These are phyloP conservation scores for Crithidia brevicula DNA, from an alignment of 208 protist species.

Conservation along the genomic window DNA sequence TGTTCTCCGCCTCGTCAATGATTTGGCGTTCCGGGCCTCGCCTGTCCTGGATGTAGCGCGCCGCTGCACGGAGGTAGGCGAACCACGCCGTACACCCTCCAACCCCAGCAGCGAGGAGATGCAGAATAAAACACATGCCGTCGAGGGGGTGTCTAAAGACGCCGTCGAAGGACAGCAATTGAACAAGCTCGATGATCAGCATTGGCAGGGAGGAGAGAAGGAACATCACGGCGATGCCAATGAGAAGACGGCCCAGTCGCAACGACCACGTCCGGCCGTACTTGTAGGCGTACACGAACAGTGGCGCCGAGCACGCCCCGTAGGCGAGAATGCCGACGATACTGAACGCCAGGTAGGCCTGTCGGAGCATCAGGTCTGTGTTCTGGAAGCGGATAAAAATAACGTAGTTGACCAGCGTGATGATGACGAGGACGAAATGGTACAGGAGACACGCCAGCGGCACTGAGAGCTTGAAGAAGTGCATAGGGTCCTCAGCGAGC, in stretches of 20 bases:
- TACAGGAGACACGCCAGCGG: slow-evolving; percentile 69
- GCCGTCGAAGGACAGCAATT: slow-evolving; percentile 29
- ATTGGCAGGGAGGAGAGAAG: slow-evolving; percentile 64
- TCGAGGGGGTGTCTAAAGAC: slow-evolving; percentile 41
- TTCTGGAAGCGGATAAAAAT: slow-evolving; percentile 38
- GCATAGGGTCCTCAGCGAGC: slow-evolving; percentile 45
- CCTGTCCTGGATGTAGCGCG: slow-evolving; percentile 48
- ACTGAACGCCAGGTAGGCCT: slow-evolving; percentile 61
- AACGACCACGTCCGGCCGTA: slow-evolving; percentile 54
- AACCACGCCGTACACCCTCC: slow-evolving; percentile 65
- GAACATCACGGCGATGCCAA: slow-evolving; percentile 69
- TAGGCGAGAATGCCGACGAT: slow-evolving; percentile 61
- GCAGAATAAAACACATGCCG: slow-evolving; percentile 59
- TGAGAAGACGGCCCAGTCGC: slow-evolving; percentile 37
- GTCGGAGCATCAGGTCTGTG: slow-evolving; percentile 3
- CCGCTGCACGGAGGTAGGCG: slow-evolving; percentile 58
- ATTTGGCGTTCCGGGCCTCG: slow-evolving; percentile 73
- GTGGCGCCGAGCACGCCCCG: slow-evolving; percentile 43
- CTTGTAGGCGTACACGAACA: slow-evolving; percentile 87
- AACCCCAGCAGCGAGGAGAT: slow-evolving; percentile 41
- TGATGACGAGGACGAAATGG: slow-evolving; percentile 59
- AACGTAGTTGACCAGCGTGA: slow-evolving; percentile 61
- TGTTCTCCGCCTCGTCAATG: slow-evolving; percentile 36
- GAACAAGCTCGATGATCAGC: slow-evolving; percentile 53
- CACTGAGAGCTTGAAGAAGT: slow-evolving; percentile 57